Evolutionary conservation across 768 basidiomycete species (phyloP).

Genomic region (Russula dissimulans): DNA sequence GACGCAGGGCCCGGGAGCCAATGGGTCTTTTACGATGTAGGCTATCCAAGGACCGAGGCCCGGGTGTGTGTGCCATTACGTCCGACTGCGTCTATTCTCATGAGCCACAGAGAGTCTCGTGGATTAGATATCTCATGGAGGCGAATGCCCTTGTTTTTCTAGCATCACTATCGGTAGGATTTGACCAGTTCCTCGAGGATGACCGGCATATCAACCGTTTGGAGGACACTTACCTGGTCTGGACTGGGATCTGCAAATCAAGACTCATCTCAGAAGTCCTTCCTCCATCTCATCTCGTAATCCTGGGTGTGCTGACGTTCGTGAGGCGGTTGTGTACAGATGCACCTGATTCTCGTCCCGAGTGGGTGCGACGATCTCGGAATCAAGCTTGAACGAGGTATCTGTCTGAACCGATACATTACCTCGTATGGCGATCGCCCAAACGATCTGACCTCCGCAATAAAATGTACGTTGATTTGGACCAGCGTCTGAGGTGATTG

Average conservation of each 20-base stretch:
- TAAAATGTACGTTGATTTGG: constrained; percentile 45
- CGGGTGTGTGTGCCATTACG: neutral
- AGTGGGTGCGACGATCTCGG: constrained; percentile 53
- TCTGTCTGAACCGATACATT: constrained; percentile 46
- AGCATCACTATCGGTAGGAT: constrained; percentile 66
- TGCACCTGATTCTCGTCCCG: constrained; percentile 29
- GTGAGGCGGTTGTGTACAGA: too few relatives aligned
- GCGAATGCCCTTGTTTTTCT: constrained; percentile 79
- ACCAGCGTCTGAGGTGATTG: neutral
- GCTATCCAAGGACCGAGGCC: constrained; percentile 39
- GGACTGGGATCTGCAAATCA: constrained; percentile 2
- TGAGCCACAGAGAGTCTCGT: constrained; percentile 25
- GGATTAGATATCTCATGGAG: constrained; percentile 77
- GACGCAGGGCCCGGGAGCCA: constrained; percentile 34
- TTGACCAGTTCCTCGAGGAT: constrained; percentile 70
- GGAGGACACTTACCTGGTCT: neutral
- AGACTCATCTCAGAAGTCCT: neutral
- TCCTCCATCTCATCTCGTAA: neutral
- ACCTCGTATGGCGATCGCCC: constrained; percentile 58
- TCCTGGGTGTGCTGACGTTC: neutral
- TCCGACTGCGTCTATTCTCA: neutral
- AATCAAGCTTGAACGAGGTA: constrained; percentile 49
- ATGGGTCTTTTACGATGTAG: constrained; percentile 77
- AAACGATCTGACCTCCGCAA: constrained; percentile 52
- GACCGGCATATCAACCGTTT: constrained; percentile 54